Conservation (phyloP, 495 filamentous ascomycete species). For the Daldinia bambusicola region DNA sequence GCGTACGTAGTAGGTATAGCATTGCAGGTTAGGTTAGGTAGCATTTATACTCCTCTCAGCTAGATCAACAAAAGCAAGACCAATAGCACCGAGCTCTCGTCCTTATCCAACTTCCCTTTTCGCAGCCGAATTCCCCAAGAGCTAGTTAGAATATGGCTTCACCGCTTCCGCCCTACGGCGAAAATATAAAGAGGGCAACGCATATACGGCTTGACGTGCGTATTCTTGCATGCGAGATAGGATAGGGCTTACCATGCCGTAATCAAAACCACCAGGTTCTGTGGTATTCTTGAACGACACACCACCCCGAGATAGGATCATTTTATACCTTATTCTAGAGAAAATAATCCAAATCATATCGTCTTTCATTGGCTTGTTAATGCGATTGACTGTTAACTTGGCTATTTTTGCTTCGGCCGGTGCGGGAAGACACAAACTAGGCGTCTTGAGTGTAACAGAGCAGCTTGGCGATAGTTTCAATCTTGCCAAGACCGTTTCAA, state of each 20-base stretch:
- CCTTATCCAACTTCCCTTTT: constrained; percentile 39
- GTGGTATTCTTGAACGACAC: constrained; percentile 10
- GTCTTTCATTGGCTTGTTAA: constrained; percentile 1
- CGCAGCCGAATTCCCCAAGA: constrained; percentile 6
- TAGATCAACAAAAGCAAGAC: constrained; percentile 8
- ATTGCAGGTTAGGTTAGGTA: too few species aligned
- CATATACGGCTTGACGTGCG: constrained; percentile 8
- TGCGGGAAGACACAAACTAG: constrained; percentile 32
- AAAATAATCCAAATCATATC: constrained; percentile 2
- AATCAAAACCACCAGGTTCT: constrained; percentile 25
- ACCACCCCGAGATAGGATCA: constrained; percentile 29
- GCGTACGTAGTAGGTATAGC: not conserved
- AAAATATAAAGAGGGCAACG: constrained; percentile 13
- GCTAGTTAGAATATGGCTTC: constrained; percentile 14
- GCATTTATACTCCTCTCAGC: not conserved
- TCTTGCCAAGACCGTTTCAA: constrained; percentile 44
- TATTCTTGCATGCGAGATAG: not conserved
- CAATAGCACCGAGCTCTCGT: constrained; percentile 15
- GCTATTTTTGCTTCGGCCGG: constrained; percentile 7
- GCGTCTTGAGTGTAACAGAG: constrained; percentile 38
- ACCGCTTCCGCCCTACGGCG: constrained; percentile 28
- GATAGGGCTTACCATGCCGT: constrained; percentile 38
- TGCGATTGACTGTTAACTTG: constrained; percentile 8
- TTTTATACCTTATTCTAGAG: not conserved
- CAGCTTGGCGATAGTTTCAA: constrained; percentile 47